phyloP scores from a whole-genome alignment of 202 grass and related monocot genomes.

The Panicum virgatum region DNA sequence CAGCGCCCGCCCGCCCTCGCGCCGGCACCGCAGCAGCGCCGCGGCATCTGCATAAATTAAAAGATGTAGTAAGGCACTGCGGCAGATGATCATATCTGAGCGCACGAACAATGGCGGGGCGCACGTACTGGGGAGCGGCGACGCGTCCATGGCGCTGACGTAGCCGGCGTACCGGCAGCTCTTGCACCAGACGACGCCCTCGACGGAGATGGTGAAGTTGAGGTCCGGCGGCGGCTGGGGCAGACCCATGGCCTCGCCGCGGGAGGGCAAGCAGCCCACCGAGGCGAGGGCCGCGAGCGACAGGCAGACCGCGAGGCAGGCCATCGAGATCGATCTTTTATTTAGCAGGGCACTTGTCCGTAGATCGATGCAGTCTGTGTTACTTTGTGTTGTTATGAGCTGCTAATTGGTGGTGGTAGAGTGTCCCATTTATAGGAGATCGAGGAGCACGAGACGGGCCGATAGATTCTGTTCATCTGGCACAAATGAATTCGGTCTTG shows the following conservation, averaged over 20 bases:
- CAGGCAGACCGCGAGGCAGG: constrained; percentile 1
- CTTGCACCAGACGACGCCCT: constrained; percentile 50
- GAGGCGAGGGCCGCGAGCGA: constrained; percentile 16
- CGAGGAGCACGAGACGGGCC: too few species aligned
- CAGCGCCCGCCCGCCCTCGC: background rate
- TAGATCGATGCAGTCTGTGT: too few species aligned
- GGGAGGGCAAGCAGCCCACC: constrained; percentile 11
- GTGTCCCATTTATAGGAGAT: too few species aligned
- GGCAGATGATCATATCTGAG: background rate
- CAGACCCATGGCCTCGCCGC: constrained; percentile 28
- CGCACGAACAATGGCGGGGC: too few species aligned
- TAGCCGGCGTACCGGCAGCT: constrained; percentile 50
- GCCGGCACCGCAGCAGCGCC: constrained; percentile 50
- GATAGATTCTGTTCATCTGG: too few species aligned
- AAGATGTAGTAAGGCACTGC: too few species aligned
- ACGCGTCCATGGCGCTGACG: constrained; percentile 38
- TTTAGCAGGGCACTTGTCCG: too few species aligned
- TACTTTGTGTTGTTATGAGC: too few species aligned
- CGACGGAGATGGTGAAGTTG: constrained; percentile 53
- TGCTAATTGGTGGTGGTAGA: too few species aligned
- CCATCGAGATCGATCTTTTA: too few species aligned
- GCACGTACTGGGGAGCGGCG: constrained; percentile 49
- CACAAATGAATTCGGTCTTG: too few species aligned
- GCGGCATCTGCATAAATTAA: constrained; percentile 24
- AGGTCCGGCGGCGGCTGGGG: constrained; percentile 34